Base-by-base conservation (phyloP, 805 yeast species). In the Alloascoidea africana region DNA sequence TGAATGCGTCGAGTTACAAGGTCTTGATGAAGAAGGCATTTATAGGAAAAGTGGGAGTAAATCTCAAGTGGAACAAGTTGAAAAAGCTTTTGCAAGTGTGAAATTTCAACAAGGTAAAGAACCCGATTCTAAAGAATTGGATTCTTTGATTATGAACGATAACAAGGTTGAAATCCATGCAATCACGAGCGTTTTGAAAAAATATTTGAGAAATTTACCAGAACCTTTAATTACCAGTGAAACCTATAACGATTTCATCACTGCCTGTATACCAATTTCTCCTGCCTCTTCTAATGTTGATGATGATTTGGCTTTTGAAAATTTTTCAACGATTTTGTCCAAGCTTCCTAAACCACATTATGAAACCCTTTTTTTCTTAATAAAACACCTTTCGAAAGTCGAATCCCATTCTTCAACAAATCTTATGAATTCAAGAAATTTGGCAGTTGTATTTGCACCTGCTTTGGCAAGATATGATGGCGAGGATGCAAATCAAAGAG, bases 361-460 rank as follows among this genome's bases (percentile, higher is more conserved):
- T 36, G 62, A 59, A 27, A 68, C 81, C 2, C 57, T 91, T 43
- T 60, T 57, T 40, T 46, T 60, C 33, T 59, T 91, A 32, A 61
- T 80, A 36, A 59, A 59, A 34, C 98, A 91, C 60, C 62, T 91
- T 45, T 57, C 64, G 35, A 56, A 61, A 39, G 77, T 91, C 23
- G 70, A 73, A 32, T 53, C 60, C 17, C 63, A 65, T 51, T 63
- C 72, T 34, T 55, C 55, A 8, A 51, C 57, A 34, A 91, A 87
- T 53, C 67, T 87, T 53, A 91, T 91, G 98, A 82, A 70, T 33
- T 62, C 70, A 47, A 76, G 76, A 55, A 86, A 91, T 49, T 58
- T 91, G 38, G 77, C 95, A 0, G 84, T 91, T 34, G 96, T 89
- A 4, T 91, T 91, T 65, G 94, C 96, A 1, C 97, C 98, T 3